These are phyloP conservation scores for Triadica sebifera DNA, from an alignment of 345 rosid genomes.

Conservation along the genomic window DNA sequence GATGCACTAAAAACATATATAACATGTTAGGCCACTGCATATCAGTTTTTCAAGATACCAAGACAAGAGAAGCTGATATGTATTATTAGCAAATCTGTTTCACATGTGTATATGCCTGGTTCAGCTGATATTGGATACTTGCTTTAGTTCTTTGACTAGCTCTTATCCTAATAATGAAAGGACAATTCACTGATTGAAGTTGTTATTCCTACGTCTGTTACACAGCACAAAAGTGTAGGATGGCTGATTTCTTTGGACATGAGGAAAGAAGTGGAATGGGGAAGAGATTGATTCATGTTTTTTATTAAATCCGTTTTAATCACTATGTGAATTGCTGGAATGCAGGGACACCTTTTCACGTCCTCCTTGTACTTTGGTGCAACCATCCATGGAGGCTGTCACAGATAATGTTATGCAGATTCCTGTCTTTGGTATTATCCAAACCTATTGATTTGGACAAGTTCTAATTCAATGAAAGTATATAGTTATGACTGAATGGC, in stretches of 20 bases:
- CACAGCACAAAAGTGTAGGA: not conserved
- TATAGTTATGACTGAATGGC: not conserved
- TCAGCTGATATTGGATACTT: not conserved
- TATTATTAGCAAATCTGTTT: not conserved
- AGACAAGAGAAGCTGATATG: not conserved
- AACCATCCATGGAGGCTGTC: constrained; percentile 72
- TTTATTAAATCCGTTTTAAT: not conserved
- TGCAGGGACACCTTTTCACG: constrained; percentile 89
- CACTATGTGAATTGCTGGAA: constrained; percentile 25
- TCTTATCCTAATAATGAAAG: not conserved
- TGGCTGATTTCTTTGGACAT: not conserved
- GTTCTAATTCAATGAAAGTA: not conserved
- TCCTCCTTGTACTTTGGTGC: constrained; percentile 86
- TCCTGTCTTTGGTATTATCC: constrained; percentile 76
- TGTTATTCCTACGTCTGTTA: not conserved
- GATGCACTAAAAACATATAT: not conserved
- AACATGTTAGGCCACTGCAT: not conserved
- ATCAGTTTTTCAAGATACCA: not conserved
- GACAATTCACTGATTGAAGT: not conserved
- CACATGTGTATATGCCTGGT: not conserved
- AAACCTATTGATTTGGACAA: not conserved
- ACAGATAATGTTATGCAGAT: constrained; percentile 42
- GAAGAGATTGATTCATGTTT: not conserved
- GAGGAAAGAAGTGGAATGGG: not conserved
- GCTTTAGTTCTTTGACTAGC: not conserved